phyloP scores from a whole-genome alignment of 495 filamentous ascomycete species.

The Neurospora sp. region DNA sequence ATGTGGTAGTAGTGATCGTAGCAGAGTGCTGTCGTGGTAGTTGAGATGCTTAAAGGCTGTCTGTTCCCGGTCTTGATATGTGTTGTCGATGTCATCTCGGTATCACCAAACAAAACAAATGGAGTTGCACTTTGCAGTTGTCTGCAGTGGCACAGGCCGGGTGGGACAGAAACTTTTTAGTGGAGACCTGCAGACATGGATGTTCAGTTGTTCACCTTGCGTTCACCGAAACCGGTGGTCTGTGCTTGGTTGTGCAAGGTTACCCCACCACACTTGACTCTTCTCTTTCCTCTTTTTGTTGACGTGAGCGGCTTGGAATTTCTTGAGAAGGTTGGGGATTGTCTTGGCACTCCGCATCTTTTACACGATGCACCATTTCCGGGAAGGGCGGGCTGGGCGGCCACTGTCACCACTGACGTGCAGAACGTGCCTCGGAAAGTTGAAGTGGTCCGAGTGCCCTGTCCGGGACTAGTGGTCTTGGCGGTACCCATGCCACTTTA shows the following conservation, averaged over 20 bases:
- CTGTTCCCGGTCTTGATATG: background rate
- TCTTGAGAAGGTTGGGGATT: background rate
- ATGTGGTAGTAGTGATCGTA: background rate
- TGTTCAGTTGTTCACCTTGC: constrained; percentile 3
- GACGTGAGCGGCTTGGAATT: background rate
- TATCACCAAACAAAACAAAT: background rate
- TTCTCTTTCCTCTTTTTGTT: background rate
- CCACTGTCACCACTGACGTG: background rate
- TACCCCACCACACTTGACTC: background rate
- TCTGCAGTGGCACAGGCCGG: background rate
- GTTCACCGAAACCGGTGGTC: background rate
- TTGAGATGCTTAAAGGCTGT: background rate
- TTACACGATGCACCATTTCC: background rate
- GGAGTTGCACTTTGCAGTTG: background rate
- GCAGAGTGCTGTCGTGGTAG: background rate
- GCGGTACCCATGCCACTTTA: background rate
- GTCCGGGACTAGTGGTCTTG: background rate
- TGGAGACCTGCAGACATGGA: constrained; percentile 5
- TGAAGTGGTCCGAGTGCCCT: background rate
- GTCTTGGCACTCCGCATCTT: background rate
- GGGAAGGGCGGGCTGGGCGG: background rate
- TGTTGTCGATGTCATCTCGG: background rate
- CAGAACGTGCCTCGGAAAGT: background rate
- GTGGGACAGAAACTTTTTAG: constrained; percentile 25
- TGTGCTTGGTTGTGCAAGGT: background rate